Evolutionary conservation across 1,284 basidiomycete species (phyloP).

Genomic region (Uromyces viciae-fabae): DNA sequence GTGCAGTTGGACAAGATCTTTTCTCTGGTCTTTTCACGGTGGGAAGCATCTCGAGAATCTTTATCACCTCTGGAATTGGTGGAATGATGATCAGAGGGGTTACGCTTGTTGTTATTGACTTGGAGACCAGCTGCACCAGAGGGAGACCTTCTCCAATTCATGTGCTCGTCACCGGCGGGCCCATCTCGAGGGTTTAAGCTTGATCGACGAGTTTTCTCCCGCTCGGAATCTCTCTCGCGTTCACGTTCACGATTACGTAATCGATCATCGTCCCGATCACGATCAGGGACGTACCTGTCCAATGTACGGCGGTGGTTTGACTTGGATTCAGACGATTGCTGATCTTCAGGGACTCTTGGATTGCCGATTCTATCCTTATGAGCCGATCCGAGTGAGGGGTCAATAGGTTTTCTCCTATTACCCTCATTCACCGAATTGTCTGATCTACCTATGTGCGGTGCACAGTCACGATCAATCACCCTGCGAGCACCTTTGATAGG

Average conservation of each 20-base stretch:
- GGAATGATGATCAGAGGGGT: constrained; percentile 16
- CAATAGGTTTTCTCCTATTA: constrained; percentile 1
- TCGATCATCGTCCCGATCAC: constrained; percentile 29
- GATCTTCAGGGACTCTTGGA: constrained; percentile 6
- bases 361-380: constrained; percentile 25
- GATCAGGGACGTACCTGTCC: constrained; percentile 36
- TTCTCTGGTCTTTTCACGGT: constrained; percentile 20
- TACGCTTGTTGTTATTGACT: constrained; percentile 16
- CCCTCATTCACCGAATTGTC: constrained; percentile 14
- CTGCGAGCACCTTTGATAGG: constrained; percentile 22
- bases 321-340: background rate
- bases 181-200: constrained; percentile 23
- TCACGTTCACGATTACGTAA: constrained; percentile 31
- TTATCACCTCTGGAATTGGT: constrained; percentile 8
- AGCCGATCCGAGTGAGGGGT: background rate
- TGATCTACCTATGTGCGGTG: constrained; percentile 34
- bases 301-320: constrained; percentile 18
- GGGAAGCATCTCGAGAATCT: constrained; percentile 10
- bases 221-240: constrained; percentile 30
- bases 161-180: constrained; percentile 8
- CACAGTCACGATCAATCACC: constrained; percentile 27
- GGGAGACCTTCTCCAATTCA: constrained; percentile 32
- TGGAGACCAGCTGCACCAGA: background rate
- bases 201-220: constrained; percentile 12
- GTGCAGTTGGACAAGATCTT: background rate